A percentile compares a stretch with the other conserved stretches of the same genome.
Evolutionary conservation across 805 yeast genomes (phyloP).

Genomic region (Zygotorulaspora sp.): DNA sequence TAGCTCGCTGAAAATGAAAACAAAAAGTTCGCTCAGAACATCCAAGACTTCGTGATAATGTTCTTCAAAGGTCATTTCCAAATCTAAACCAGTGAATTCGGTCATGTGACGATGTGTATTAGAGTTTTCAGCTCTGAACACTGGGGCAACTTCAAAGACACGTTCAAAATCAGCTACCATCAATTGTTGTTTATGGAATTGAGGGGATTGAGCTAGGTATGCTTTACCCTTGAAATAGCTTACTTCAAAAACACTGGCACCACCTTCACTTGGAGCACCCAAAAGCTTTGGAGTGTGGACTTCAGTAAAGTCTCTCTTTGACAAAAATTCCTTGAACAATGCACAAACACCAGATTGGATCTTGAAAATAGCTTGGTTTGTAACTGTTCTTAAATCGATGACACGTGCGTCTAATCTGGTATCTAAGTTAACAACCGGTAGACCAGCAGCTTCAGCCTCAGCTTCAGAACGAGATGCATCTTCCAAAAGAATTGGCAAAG

Average conservation of each 20-base stretch:
- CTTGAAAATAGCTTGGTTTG: slow-evolving; percentile 96
- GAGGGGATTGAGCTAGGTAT: slow-evolving; percentile 96
- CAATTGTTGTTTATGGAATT: slow-evolving; percentile 94
- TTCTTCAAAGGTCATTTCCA: slow-evolving; percentile 97
- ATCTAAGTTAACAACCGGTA: slow-evolving; percentile 93
- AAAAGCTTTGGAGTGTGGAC: slow-evolving; percentile 94
- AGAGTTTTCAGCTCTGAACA: slow-evolving; percentile 98
- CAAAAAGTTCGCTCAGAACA: slow-evolving; percentile 63
- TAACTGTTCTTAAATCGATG: slow-evolving; percentile 91
- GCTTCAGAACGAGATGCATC: slow-evolving; percentile 95
- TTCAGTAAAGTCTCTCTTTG: slow-evolving; percentile 68
- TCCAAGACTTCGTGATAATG: slow-evolving; percentile 90
- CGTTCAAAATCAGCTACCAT: slow-evolving; percentile 97
- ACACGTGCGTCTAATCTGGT: slow-evolving; percentile 94
- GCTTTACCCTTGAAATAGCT: slow-evolving; percentile 90
- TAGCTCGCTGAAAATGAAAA: slow-evolving; percentile 82
- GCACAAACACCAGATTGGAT: slow-evolving; percentile 85
- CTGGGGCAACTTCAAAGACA: slow-evolving; percentile 96
- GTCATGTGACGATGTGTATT: slow-evolving; percentile 99
- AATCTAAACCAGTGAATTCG: slow-evolving; percentile 93
- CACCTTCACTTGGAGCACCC: slow-evolving; percentile 97
- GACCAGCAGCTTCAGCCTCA: slow-evolving; percentile 85
- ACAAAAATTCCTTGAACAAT: slow-evolving; percentile 84
- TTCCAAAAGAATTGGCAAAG: slow-evolving; percentile 90
- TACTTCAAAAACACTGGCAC: slow-evolving; percentile 92